phyloP scores from a whole-genome alignment of 169 alveolate species.

The Babesia bovis region DNA sequence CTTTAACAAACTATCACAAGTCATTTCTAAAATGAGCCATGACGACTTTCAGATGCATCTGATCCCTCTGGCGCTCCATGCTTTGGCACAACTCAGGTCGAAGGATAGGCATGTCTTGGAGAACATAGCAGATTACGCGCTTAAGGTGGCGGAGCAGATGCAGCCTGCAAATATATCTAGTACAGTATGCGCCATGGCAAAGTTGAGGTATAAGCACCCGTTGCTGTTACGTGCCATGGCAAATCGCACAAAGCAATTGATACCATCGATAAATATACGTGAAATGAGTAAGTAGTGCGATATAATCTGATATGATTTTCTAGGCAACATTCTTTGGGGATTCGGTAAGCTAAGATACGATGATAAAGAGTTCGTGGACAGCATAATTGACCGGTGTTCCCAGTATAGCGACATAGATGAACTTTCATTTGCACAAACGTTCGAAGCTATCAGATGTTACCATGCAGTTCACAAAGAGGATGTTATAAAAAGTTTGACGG shows the following conservation, averaged over 20 bases:
- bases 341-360: conserved; percentile 42
- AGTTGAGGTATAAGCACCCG: conserved; percentile 27
- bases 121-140: conserved; percentile 16
- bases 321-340: conserved; percentile 65
- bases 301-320: neutral
- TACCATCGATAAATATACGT: conserved; percentile 37
- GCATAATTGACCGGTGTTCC: conserved; percentile 22
- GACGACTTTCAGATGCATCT: conserved; percentile 58
- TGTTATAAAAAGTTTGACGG: conserved; percentile 15
- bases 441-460: conserved; percentile 48
- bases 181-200: conserved; percentile 53
- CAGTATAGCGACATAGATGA: conserved; percentile 40
- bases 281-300: conserved; percentile 44
- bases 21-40: conserved; percentile 22
- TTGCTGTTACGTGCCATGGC: conserved; percentile 37
- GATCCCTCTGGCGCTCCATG: conserved; percentile 61
- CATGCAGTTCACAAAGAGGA: conserved; percentile 31
- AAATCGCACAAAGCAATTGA: conserved; percentile 10
- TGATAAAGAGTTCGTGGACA: conserved; percentile 27
- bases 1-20: neutral
- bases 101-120: conserved; percentile 10
- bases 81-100: conserved; percentile 39
- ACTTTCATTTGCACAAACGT: conserved; percentile 56
- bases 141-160: conserved; percentile 25
- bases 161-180: conserved; percentile 43